These are phyloP conservation scores for Wickerhamia fluorescens DNA, from an alignment of 805 yeast species.

Conservation along the genomic window DNA sequence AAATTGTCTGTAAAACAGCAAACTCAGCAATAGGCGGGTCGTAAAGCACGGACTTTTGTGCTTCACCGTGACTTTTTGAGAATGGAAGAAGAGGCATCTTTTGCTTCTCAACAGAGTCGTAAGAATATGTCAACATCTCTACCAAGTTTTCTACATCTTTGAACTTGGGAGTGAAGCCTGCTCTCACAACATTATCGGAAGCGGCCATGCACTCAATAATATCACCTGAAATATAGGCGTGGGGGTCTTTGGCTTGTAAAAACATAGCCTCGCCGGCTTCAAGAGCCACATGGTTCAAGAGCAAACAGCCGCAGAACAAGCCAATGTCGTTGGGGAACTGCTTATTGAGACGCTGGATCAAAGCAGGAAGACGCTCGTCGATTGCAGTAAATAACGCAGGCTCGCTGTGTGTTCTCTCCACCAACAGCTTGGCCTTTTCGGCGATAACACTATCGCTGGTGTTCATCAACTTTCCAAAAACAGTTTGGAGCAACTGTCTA, in stretches of 20 bases:
- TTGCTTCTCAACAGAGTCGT: constrained; percentile 87
- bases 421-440: constrained; percentile 55
- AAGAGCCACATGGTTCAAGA: constrained; percentile 81
- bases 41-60: constrained; percentile 53
- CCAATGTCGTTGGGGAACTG: constrained; percentile 96
- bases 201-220: constrained; percentile 99
- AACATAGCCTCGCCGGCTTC: constrained; percentile 94
- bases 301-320: constrained; percentile 87
- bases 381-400: constrained; percentile 51
- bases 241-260: constrained; percentile 94
- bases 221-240: constrained; percentile 95
- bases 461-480: constrained; percentile 82
- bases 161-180: constrained; percentile 99
- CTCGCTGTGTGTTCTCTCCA: constrained; percentile 51
- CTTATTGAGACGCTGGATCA: constrained; percentile 68
- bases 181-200: constrained; percentile 94
- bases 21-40: constrained; percentile 98
- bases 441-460: constrained; percentile 55
- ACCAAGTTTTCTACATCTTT: constrained; percentile 91
- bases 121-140: constrained; percentile 81
- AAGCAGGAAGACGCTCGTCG: constrained; percentile 51
- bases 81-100: constrained; percentile 68
- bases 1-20: constrained; percentile 79
- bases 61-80: constrained; percentile 58
- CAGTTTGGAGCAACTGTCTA: constrained; percentile 59